Conservation (phyloP, 108 stramenopile genomes). For the Cylindrotheca closterium region DNA sequence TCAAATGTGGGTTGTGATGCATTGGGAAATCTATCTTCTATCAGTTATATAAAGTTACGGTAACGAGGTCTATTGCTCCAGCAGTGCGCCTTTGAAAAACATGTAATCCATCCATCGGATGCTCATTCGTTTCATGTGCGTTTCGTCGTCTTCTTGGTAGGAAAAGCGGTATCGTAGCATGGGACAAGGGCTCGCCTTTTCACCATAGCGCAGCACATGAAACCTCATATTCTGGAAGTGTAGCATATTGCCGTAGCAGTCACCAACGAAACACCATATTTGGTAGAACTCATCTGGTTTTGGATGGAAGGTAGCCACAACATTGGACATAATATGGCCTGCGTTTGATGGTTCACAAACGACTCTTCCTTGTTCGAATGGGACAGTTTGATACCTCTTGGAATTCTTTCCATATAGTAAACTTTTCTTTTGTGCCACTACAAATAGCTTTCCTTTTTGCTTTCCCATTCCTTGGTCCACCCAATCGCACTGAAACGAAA, state of each 20-base stretch:
- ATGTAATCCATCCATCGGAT: not conserved
- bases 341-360: not conserved
- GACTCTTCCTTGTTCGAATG: not conserved
- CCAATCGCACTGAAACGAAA: not conserved
- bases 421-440: not conserved
- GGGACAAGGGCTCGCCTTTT: not conserved
- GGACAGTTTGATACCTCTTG: not conserved
- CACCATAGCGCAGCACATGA: not conserved
- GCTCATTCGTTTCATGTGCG: slow-evolving; percentile 3
- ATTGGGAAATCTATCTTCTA: too few species aligned
- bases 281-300: not conserved
- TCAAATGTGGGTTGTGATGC: too few species aligned
- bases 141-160: not conserved
- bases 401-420: not conserved
- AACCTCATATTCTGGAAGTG: not conserved
- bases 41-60: too few species aligned
- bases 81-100: not conserved
- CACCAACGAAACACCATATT: not conserved
- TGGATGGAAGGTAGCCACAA: not conserved
- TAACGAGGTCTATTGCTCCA: too few species aligned
- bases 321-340: not conserved
- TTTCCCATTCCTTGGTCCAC: not conserved
- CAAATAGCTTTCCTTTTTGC: not conserved
- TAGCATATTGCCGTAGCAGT: not conserved
- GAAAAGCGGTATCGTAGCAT: not conserved